A percentile compares a stretch with the other conserved stretches of the same genome.
These are phyloP conservation scores for Torulaspora pretoriensis DNA, from an alignment of 1,139 yeast genomes.

Conservation along the genomic window DNA sequence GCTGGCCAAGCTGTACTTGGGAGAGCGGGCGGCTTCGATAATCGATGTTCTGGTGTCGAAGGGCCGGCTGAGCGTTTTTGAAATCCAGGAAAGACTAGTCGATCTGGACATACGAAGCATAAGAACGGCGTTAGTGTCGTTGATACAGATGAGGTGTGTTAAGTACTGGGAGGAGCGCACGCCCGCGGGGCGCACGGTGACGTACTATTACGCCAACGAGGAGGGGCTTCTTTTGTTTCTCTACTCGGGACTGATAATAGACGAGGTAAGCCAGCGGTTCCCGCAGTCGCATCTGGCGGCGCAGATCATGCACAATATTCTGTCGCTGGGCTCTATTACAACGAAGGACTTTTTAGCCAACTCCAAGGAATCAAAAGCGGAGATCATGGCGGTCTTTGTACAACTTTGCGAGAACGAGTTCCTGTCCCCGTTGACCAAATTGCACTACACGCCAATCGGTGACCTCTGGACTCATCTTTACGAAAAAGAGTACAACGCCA, in stretches of 20 bases:
- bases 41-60: constrained; percentile 53
- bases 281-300: constrained; percentile 42
- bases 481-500: constrained; percentile 46
- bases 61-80: constrained; percentile 53
- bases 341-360: constrained; percentile 54
- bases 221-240: constrained; percentile 60
- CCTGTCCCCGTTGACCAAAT: constrained; percentile 47
- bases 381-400: constrained; percentile 27
- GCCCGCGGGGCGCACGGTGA: constrained; percentile 34
- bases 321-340: constrained; percentile 59
- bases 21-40: constrained; percentile 59
- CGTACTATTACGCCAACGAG: constrained; percentile 59
- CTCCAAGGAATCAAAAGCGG: constrained; percentile 20
- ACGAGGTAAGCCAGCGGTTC: constrained; percentile 12
- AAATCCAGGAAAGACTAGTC: constrained; percentile 42
- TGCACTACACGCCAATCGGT: constrained; percentile 43
- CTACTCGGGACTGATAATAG: constrained; percentile 67
- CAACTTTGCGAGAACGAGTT: constrained; percentile 43
- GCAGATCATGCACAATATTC: constrained; percentile 65
- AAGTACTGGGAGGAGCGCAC: constrained; percentile 47
- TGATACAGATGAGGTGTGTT: constrained; percentile 64
- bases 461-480: constrained; percentile 57
- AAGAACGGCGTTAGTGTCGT: constrained; percentile 56
- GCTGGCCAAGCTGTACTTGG: constrained; percentile 53
- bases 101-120: constrained; percentile 44